Percentiles rank a stretch among this genome's conserved stretches.
phyloP scores from a whole-genome alignment of 2,329 filamentous ascomycete species.

The Drechslerella stenobrocha region DNA sequence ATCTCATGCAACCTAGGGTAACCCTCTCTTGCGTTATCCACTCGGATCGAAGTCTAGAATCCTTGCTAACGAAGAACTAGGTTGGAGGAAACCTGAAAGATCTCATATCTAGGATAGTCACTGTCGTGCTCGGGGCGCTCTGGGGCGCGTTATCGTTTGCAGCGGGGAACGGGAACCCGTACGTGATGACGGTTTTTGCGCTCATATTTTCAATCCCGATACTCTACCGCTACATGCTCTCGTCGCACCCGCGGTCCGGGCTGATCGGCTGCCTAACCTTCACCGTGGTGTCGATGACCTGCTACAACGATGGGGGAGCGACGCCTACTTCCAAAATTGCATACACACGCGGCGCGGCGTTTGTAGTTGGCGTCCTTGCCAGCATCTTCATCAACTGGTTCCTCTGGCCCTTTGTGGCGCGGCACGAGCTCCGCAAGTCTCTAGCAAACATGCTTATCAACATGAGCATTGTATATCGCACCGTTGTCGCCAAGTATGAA shows the following conservation, averaged over 20 bases:
- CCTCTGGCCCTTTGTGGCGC: conserved; percentile 66
- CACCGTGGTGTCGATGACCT: conserved; percentile 56
- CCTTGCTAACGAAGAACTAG: conserved; percentile 48
- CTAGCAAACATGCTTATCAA: conserved; percentile 64
- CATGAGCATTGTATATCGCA: conserved; percentile 63
- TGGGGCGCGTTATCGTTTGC: conserved; percentile 63
- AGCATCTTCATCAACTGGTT: conserved; percentile 65
- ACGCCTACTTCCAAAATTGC: conserved; percentile 57
- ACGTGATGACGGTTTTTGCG: conserved; percentile 63
- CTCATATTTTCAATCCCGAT: conserved; percentile 63
- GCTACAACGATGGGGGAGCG: conserved; percentile 47
- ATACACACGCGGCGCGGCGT: conserved; percentile 60
- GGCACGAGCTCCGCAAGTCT: conserved; percentile 64
- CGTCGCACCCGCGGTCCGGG: conserved; percentile 59
- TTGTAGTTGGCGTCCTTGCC: conserved; percentile 62
- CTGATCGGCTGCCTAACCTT: conserved; percentile 65
- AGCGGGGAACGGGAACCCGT: conserved; percentile 61
- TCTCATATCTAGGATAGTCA: conserved; percentile 60
- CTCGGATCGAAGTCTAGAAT: background rate
- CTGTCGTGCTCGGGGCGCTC: conserved; percentile 61
- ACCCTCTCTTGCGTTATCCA: conserved; percentile 36
- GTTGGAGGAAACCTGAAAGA: conserved; percentile 65
- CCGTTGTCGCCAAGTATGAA: conserved; percentile 53
- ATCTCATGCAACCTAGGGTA: conserved; percentile 61
- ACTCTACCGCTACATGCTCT: conserved; percentile 49